Conservation (phyloP, 2,329 filamentous ascomycete genomes). For the Sclerotinia trifoliorum region DNA sequence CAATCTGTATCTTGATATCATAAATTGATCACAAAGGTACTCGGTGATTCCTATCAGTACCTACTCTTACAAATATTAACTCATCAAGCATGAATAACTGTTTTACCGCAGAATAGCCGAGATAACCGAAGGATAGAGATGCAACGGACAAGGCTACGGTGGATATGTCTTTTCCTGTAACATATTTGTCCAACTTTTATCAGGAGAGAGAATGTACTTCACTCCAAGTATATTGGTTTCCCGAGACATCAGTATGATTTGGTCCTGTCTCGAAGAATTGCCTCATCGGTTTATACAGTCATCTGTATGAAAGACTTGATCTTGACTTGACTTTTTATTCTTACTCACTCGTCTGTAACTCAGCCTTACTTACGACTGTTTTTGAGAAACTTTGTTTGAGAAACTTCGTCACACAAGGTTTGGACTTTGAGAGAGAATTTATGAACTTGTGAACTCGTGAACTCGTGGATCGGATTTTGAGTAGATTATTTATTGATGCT, state of each 20-base stretch:
- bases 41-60: conserved; percentile 3
- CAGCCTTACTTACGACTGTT: neutral
- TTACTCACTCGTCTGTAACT: conserved; percentile 5
- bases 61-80: neutral
- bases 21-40: neutral
- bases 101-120: conserved; percentile 8
- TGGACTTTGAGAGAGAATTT: neutral
- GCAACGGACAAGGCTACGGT: conserved; percentile 13
- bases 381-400: neutral
- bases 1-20: neutral
- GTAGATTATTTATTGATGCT: neutral
- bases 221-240: conserved; percentile 4
- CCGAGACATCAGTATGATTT: conserved; percentile 4
- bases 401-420: neutral
- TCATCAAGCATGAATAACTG: neutral
- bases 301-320: conserved; percentile 5
- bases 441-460: neutral
- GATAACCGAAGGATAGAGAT: conserved; percentile 13
- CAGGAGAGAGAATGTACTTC: neutral
- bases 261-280: neutral
- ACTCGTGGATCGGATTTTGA: neutral
- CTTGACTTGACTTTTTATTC: neutral
- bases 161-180: conserved; percentile 2
- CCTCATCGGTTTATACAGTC: neutral
- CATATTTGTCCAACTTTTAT: conserved; percentile 8